Evolutionary conservation across 208 protist species (phyloP), one percentile per base, ranked within the genome.

Genomic region (Porcisia deanei): DNA sequence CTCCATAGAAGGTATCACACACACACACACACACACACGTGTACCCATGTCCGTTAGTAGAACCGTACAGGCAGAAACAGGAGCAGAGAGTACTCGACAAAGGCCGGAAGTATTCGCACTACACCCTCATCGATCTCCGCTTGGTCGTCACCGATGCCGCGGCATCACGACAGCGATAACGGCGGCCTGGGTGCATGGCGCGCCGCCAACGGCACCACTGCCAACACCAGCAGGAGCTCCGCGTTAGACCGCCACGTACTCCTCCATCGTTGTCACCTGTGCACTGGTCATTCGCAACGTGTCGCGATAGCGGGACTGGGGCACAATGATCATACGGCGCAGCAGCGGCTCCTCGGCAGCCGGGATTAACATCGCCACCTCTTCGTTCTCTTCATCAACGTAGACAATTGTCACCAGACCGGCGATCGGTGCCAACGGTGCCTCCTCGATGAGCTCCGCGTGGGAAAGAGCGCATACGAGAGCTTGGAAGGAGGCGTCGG

Each of bases 381-480:
- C 92, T 45, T 94, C 89, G 58, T 91, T 81, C 61, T 87, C 82
- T 75, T 88, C 89, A 71, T 95, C 90, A 39, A 97, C 89, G 58
- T 85, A 80, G 9, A 86, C 71, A 4, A 97, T 76, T 6, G 91
- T 71, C 43, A 93, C 69, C 34, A 94, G 78, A 3, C 91, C 92
- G 30, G 88, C 88, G n/a, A 92, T 78, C 0, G 89, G 89, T 3
- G 92, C 92, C 20, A 95, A 71, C 30, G 91, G 87, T 30, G 90
- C 91, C 81, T 97, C 92, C 61, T 94, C 92, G 7, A 89, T 58
- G 22, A 94, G 54, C 73, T 89, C 89, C 4, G 91, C 92, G 69
- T 97, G 91, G 2, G 92, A 97, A 3, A 97, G 76, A 5, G 86
- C 89, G 66, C 90, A 95, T 22, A 97, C 76, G n/a, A 88, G 84